Base-by-base conservation (phyloP, 441 rosid genomes). In the Raphanus hybrid region DNA sequence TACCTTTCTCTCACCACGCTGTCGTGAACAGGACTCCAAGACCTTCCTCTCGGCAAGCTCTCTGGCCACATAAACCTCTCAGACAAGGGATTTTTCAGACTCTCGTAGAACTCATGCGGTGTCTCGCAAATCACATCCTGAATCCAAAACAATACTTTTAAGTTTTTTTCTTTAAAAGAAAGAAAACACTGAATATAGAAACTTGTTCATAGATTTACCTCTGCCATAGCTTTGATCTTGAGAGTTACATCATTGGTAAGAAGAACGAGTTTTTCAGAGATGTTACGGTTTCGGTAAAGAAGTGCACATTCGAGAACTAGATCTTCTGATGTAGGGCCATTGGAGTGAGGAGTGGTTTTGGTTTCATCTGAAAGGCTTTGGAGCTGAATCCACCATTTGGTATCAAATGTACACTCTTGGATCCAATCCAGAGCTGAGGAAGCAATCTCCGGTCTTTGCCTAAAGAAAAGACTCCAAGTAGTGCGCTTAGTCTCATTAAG, bases 31-130 rank as follows among this genome's bases (percentile, higher is more conserved):
- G 78, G 83, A 16, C 89, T 87, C 98, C 97, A 94, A 10, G 93
- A 90, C 32, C 74, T 89, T 64, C 97, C 97, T 84, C 92, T 90
- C 1, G 97, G 91, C 54, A 88, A 84, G 77, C 99, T 92, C 48
- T 85, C 94, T 6, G 86, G 84, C 98, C 98, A 95, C 88, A 88
- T 65, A 75, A 92, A 95, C 86, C 99, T 87, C 79, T 89, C 91
- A 0, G 98, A 90, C 81, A 91, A 92, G 7, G 99, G 94, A 82
- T 87, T 92, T 84, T 86, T 91, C 70, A 92, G 77, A 82, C 94
- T 90, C 80, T 84, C 85, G 4, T 89, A 82, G 76, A 90, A 92
- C 78, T 87, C 92, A 66, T 82, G 69, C 11, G 88, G 90, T 35
- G 91, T 86, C 87, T 92, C 98, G 11, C 98, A 89, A 29, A 84